Evolutionary conservation across 2,329 filamentous ascomycete species (phyloP).

Genomic region (Clonostachys solani): DNA sequence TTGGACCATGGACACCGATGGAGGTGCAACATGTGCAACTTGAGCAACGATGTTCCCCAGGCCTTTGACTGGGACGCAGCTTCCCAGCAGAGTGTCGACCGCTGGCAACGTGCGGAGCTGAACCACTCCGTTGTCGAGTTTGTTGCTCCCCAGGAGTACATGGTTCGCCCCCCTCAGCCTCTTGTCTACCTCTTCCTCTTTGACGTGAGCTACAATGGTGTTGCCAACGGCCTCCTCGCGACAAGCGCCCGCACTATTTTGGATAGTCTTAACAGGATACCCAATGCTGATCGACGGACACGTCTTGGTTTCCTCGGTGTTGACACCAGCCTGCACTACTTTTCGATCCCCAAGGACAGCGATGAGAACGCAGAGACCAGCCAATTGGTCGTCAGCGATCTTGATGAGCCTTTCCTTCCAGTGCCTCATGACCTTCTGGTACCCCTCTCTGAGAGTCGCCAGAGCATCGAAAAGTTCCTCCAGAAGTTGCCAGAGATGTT

Average conservation of each 20-base stretch:
- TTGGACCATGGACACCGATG: conserved; percentile 95
- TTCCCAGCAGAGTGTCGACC: conserved; percentile 83
- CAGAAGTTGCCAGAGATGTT: conserved; percentile 94
- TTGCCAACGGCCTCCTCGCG: conserved; percentile 85
- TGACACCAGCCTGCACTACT: conserved; percentile 93
- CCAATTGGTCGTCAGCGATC: conserved; percentile 91
- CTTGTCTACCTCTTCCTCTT: conserved; percentile 94
- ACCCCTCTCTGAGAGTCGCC: conserved; percentile 80
- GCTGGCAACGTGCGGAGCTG: conserved; percentile 87
- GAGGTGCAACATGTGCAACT: conserved; percentile 99
- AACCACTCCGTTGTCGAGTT: conserved; percentile 98
- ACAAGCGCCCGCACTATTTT: conserved; percentile 91
- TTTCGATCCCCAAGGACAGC: conserved; percentile 84
- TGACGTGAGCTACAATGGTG: conserved; percentile 86
- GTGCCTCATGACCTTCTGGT: conserved; percentile 90
- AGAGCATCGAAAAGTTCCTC: conserved; percentile 89
- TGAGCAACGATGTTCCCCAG: conserved; percentile 98
- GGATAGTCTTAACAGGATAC: conserved; percentile 93
- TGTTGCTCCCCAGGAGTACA: conserved; percentile 97
- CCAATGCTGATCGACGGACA: conserved; percentile 92
- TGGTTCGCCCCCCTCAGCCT: conserved; percentile 95
- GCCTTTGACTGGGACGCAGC: conserved; percentile 97
- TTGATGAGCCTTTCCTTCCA: conserved; percentile 94
- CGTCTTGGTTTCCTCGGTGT: conserved; percentile 93
- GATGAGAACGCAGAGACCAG: conserved; percentile 80